These are phyloP conservation scores for Pulveroboletus sp. DNA, from an alignment of 768 basidiomycete species.

Conservation along the genomic window DNA sequence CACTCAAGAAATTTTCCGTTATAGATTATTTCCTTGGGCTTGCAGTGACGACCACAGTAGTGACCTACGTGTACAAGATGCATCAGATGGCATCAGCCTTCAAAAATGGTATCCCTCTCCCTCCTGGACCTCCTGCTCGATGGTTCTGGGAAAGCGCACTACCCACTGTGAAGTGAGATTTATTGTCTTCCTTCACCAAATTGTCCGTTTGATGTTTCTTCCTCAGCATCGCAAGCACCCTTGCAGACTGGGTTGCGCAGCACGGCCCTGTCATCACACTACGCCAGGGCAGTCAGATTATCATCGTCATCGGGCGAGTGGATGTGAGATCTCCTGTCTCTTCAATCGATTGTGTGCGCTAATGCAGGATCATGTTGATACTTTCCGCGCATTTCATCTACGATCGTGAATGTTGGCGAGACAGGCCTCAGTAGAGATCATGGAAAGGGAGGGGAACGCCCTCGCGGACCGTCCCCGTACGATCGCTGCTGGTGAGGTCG, in stretches of 20 bases:
- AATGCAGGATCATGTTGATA: background rate
- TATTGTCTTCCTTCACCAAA: background rate
- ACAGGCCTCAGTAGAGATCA: constrained; percentile 53
- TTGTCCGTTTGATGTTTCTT: background rate
- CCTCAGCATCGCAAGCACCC: constrained; percentile 21
- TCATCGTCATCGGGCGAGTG: constrained; percentile 18
- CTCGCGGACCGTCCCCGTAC: constrained; percentile 48
- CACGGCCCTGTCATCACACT: constrained; percentile 59
- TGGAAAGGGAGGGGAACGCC: constrained; percentile 54
- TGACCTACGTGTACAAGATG: background rate
- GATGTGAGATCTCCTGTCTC: constrained; percentile 10
- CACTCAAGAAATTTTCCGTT: too few species aligned
- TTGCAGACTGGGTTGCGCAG: constrained; percentile 50
- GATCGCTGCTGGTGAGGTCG: constrained; percentile 50
- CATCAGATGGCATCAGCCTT: background rate
- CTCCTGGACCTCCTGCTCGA: constrained; percentile 22
- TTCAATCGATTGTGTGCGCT: background rate
- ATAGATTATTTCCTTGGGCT: background rate
- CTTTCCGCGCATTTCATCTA: background rate
- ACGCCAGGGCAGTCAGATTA: constrained; percentile 39
- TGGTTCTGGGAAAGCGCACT: constrained; percentile 24
- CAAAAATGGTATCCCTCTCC: constrained; percentile 16
- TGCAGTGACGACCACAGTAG: background rate
- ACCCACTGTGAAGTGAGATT: constrained; percentile 17
- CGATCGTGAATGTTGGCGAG: constrained; percentile 2